phyloP scores from a whole-genome alignment of 768 basidiomycete species.

The Collybiopsis confluens region DNA sequence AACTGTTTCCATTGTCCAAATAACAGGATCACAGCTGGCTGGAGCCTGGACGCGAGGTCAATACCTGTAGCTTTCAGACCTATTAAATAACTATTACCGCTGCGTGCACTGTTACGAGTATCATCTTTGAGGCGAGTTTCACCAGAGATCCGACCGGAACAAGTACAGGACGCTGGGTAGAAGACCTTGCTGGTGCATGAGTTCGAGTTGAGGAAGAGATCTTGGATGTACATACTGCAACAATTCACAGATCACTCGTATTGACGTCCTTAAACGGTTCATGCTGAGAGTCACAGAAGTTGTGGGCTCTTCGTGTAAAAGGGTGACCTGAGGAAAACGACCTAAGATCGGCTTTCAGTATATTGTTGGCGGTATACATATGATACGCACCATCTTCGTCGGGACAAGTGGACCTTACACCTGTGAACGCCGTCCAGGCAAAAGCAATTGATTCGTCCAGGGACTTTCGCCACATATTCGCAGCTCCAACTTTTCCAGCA shows the following conservation, averaged over 20 bases:
- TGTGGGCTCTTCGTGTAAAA: slow-evolving; percentile 38
- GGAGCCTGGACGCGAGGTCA: slow-evolving; percentile 32
- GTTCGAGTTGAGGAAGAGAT: slow-evolving; percentile 7
- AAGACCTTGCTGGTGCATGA: slow-evolving; percentile 33
- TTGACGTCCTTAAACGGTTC: slow-evolving; percentile 55
- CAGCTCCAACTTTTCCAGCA: slow-evolving; percentile 76
- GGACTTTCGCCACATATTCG: slow-evolving; percentile 70
- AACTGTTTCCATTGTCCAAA: slow-evolving; percentile 52
- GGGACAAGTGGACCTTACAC: slow-evolving; percentile 58
- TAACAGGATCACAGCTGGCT: slow-evolving; percentile 43
- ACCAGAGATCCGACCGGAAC: slow-evolving; percentile 65
- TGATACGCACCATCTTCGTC: slow-evolving; percentile 33
- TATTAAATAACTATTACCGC: slow-evolving; percentile 24
- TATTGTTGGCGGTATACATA: too few species aligned
- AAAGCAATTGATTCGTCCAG: slow-evolving; percentile 65
- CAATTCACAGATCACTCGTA: slow-evolving; percentile 48
- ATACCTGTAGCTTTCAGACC: not conserved
- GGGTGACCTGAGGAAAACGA: not conserved
- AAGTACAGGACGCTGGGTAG: slow-evolving; percentile 56
- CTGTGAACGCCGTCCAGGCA: slow-evolving; percentile 58
- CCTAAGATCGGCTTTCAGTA: not conserved
- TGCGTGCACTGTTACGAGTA: slow-evolving; percentile 45
- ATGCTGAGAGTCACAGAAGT: slow-evolving; percentile 50
- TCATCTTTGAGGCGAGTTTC: slow-evolving; percentile 47
- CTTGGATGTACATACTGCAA: slow-evolving; percentile 37